Evolutionary conservation across 2,329 filamentous ascomycete genomes (phyloP).

Genomic region (Cladophialophora exuberans): DNA sequence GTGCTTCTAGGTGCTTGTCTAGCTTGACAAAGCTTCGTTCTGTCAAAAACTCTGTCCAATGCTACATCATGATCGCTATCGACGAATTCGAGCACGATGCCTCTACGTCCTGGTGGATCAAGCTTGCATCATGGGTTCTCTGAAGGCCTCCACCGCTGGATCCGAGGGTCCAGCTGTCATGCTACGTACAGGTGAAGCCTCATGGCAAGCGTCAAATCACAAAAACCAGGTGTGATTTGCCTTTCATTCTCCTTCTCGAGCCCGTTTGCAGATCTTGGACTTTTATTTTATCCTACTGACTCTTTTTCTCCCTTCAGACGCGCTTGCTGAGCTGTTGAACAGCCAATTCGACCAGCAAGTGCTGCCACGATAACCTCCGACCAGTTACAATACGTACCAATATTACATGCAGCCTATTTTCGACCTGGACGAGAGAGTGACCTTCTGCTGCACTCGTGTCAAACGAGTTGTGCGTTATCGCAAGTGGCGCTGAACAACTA

Average conservation of each 20-base stretch:
- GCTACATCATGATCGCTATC: neutral
- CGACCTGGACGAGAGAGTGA: constrained; percentile 16
- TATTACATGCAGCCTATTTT: constrained; percentile 24
- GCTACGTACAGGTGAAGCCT: constrained; percentile 10
- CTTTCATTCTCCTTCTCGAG: constrained; percentile 1
- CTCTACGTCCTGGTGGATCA: neutral
- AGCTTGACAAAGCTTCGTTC: constrained; percentile 15
- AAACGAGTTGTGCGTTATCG: constrained; percentile 30
- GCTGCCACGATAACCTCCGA: constrained; percentile 5
- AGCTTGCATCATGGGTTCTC: constrained; percentile 12
- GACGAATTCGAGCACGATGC: neutral
- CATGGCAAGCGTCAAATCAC: neutral
- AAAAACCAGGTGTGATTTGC: neutral
- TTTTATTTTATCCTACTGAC: neutral
- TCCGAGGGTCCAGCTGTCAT: constrained; percentile 4
- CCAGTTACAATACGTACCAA: constrained; percentile 9
- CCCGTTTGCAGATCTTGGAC: neutral
- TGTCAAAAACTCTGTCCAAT: constrained; percentile 8
- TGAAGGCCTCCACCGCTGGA: neutral
- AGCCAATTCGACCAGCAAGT: neutral
- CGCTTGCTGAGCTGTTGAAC: neutral
- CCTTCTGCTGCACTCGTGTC: constrained; percentile 21
- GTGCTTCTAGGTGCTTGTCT: too few species aligned
- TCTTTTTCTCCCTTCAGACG: neutral
- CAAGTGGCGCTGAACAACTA: constrained; percentile 28